Conservation (phyloP, 805 yeast species). For the Alloascoidea hylecoeti region DNA sequence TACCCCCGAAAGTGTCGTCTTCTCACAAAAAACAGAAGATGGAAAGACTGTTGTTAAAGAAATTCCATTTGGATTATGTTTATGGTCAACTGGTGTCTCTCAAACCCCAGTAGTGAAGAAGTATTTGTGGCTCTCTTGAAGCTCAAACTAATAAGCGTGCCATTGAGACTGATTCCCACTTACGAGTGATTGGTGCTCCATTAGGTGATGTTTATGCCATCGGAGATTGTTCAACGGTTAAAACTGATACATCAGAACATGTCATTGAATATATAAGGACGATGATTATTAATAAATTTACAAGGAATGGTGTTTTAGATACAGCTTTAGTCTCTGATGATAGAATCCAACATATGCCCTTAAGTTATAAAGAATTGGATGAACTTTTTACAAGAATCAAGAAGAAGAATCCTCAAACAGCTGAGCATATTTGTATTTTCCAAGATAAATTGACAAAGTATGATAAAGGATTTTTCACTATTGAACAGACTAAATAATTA, state of each 20-base stretch:
- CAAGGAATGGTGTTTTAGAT: constrained; percentile 8
- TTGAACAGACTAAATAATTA: constrained; percentile 34
- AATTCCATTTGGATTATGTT: constrained; percentile 51
- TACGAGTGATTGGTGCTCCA: constrained; percentile 57
- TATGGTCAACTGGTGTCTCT: constrained; percentile 71
- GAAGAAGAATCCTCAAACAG: constrained; percentile 40
- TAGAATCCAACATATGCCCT: constrained; percentile 32
- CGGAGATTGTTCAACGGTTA: constrained; percentile 59
- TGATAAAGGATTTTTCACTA: constrained; percentile 39
- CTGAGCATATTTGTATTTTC: constrained; percentile 36
- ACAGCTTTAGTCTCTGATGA: constrained; percentile 23
- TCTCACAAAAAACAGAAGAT: constrained; percentile 30
- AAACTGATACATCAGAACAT: constrained; percentile 43
- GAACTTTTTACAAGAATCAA: constrained; percentile 33
- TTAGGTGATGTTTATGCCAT: constrained; percentile 55
- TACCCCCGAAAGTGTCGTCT: constrained; percentile 39
- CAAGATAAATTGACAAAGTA: constrained; percentile 37
- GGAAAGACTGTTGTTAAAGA: constrained; percentile 23
- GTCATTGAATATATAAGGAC: constrained; percentile 35
- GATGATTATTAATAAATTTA: constrained; percentile 25
- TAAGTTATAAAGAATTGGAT: constrained; percentile 32
- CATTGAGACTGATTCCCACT: constrained; percentile 63
- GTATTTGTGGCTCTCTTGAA: constrained; percentile 32
- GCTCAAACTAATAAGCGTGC: constrained; percentile 51
- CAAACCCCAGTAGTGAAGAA: constrained; percentile 47